Evolutionary conservation across 2,329 filamentous ascomycete species (phyloP), one percentile per base, ranked within the genome.

Genomic region (Myriangium duriaei): DNA sequence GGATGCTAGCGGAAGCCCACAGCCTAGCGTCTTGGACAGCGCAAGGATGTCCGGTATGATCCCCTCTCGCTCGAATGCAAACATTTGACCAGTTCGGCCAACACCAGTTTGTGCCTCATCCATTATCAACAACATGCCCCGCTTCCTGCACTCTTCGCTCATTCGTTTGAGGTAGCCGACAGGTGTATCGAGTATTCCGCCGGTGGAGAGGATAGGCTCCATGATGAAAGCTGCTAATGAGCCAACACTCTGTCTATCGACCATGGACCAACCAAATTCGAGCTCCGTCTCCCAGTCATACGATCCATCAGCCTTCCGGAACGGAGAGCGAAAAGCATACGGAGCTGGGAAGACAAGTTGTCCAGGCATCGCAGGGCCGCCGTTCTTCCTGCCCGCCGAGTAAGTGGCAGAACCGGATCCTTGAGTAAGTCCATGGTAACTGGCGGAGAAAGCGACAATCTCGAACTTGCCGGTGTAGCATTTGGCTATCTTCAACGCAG

Each of bases 221-320:
- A 79, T 54, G 39, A 80, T 72, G 19, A 74, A 68, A 0, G 76
- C 76, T 1, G 76, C 75, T 0, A 80, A 62, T 0, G 73, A 77
- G 0, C 75, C 76, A 40, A 65, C 69, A 1, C 67, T 73, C 39
- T 72, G 67, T 31, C 65, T 60, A 43, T 81, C 74, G 13, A 81
- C 61, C 55, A 79, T 59, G 12, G 60, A 59, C 64, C 72, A 80
- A 4, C 72, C 74, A 46, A 71, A 79, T 9, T 74, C 65, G 11
- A 81, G 56, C 50, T 81, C 76, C 0, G 71, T 68, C 45, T 74
- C 62, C 76, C 76, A 81, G 50, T 81, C 75, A 44, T 81, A 73
- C 0, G 64, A 65, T 1, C 74, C 74, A 44, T 79, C 73, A 0
- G 66, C 14, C 24, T 68, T 65, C 7, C 70, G 65, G 52, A 81